Percentiles rank a stretch among this genome's conserved stretches.
These are phyloP conservation scores for Exophiala sp. DNA, from an alignment of 2,329 filamentous ascomycete species.

Conservation along the genomic window DNA sequence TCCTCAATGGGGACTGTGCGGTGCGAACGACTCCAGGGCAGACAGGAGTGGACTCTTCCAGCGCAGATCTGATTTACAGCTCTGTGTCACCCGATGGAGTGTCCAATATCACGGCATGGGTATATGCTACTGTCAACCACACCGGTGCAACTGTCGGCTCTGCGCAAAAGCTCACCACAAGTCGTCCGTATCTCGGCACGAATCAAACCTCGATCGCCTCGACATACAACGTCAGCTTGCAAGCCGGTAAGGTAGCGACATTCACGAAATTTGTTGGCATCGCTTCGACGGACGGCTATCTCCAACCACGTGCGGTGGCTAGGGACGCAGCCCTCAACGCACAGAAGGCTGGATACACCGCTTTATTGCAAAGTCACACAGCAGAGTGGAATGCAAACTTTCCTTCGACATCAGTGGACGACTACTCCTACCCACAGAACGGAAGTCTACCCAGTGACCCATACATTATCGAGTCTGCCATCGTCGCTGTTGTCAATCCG, in stretches of 20 bases:
- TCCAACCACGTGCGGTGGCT: slow-evolving; percentile 54
- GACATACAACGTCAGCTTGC: slow-evolving; percentile 52
- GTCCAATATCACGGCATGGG: slow-evolving; percentile 60
- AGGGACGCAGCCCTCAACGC: slow-evolving; percentile 52
- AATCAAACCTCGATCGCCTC: slow-evolving; percentile 66
- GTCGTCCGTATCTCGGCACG: slow-evolving; percentile 48
- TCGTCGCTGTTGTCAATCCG: slow-evolving; percentile 47
- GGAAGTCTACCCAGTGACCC: slow-evolving; percentile 56
- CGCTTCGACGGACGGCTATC: slow-evolving; percentile 66
- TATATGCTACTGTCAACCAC: slow-evolving; percentile 45
- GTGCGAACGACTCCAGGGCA: slow-evolving; percentile 59
- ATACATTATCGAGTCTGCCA: slow-evolving; percentile 53
- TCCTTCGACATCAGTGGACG: slow-evolving; percentile 60
- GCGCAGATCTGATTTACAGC: slow-evolving; percentile 55
- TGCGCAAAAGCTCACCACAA: slow-evolving; percentile 37
- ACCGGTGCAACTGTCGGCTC: slow-evolving; percentile 42
- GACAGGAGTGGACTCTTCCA: slow-evolving; percentile 50
- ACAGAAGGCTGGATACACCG: slow-evolving; percentile 52
- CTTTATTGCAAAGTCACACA: slow-evolving; percentile 54
- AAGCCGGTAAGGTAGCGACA: slow-evolving; percentile 51
- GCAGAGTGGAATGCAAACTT: slow-evolving; percentile 62
- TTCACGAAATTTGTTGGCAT: slow-evolving; percentile 66
- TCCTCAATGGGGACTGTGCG: slow-evolving; percentile 66
- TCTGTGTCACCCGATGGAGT: slow-evolving; percentile 63
- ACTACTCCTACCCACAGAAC: slow-evolving; percentile 55